These are phyloP conservation scores for Fusarium chuoi DNA, from an alignment of 2,329 filamentous ascomycete genomes.

Conservation along the genomic window DNA sequence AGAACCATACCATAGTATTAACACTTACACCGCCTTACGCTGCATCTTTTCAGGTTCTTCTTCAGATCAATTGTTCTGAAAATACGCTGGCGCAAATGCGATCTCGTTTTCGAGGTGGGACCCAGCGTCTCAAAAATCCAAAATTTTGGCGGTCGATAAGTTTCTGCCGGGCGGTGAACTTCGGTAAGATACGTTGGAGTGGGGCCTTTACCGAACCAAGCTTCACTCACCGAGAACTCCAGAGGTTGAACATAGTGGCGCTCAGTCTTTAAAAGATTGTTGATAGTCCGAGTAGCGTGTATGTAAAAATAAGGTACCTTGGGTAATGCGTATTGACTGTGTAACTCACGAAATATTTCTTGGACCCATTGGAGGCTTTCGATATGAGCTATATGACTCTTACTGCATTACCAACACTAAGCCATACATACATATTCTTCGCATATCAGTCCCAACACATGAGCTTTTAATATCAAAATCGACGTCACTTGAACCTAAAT, in stretches of 20 bases:
- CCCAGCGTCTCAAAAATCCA: conserved; percentile 47
- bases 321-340: not conserved
- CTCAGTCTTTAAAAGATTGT: not conserved
- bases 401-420: not conserved
- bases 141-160: conserved; percentile 51
- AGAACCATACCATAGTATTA: accelerated
- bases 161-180: conserved; percentile 54
- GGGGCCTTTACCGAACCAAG: conserved; percentile 15
- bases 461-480: not conserved
- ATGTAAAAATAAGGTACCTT: too few relatives aligned
- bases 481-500: not conserved
- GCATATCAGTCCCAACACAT: not conserved
- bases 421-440: not conserved
- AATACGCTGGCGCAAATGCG: conserved; percentile 45
- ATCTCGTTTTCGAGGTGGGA: conserved; percentile 41
- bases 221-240: conserved; percentile 3
- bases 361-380: too few relatives aligned
- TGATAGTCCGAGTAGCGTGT: not conserved
- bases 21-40: conserved; percentile 66
- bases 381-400: not conserved
- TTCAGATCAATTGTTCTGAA: conserved; percentile 42
- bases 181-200: conserved; percentile 16
- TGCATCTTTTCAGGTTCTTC: conserved; percentile 58
- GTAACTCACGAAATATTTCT: not conserved
- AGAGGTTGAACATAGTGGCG: not conserved